Evolutionary conservation across 768 basidiomycete genomes (phyloP).

Genomic region (Pulveroboletus ravenelii): DNA sequence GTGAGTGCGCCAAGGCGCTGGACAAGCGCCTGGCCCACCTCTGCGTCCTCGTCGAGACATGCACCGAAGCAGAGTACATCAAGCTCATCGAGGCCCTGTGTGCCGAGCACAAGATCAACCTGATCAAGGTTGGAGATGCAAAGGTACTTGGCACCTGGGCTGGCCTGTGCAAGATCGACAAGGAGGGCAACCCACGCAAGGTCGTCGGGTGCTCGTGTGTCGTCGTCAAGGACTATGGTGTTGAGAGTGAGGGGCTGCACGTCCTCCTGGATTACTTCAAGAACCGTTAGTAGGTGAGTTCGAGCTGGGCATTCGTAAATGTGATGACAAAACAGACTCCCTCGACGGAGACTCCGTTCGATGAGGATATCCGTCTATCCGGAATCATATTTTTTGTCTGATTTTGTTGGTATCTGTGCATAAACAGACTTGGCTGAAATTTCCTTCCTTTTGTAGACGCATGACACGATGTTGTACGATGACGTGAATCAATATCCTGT

Average conservation of each 20-base stretch:
- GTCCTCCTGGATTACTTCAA: slow-evolving; percentile 96
- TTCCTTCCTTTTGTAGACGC: slow-evolving; percentile 2
- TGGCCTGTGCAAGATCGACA: slow-evolving; percentile 99
- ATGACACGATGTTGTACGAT: slow-evolving; percentile 12
- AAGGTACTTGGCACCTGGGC: slow-evolving; percentile 99
- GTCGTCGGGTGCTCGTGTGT: slow-evolving; percentile 91
- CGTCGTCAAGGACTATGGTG: slow-evolving; percentile 97
- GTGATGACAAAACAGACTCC: slow-evolving; percentile 91
- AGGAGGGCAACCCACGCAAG: slow-evolving; percentile 97
- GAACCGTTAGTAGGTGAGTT: slow-evolving; percentile 61
- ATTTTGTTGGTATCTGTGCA: slow-evolving; percentile 24
- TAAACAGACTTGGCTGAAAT: slow-evolving; percentile 13
- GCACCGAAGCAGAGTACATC: slow-evolving; percentile 99
- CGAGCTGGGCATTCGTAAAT: slow-evolving; percentile 2
- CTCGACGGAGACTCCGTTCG: slow-evolving; percentile 72
- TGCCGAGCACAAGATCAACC: slow-evolving; percentile 98
- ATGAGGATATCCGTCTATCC: slow-evolving; percentile 50
- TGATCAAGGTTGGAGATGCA: slow-evolving; percentile 98
- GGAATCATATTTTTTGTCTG: slow-evolving; percentile 50
- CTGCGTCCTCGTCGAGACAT: slow-evolving; percentile 98
- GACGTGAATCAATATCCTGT: slow-evolving; percentile 2
- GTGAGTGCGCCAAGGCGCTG: slow-evolving; percentile 95
- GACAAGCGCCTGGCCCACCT: slow-evolving; percentile 99
- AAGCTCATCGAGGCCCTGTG: slow-evolving; percentile 99
- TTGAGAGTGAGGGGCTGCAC: slow-evolving; percentile 91